Base-by-base conservation (phyloP, 2,329 filamentous ascomycete species). In the Elsinoe necatrix region DNA sequence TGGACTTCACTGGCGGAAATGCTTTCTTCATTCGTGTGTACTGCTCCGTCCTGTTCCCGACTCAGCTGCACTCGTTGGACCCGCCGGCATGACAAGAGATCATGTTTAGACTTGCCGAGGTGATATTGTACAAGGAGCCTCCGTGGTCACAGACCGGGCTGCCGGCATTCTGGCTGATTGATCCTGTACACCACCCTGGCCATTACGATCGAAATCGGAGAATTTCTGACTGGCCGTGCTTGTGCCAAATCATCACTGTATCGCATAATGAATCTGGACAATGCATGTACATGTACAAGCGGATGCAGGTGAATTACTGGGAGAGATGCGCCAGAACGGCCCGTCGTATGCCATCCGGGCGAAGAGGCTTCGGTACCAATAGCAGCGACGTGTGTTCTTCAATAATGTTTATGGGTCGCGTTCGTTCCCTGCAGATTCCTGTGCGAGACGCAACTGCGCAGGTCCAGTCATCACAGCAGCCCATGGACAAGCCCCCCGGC, bases 41-140 rank as follows among this genome's bases (percentile, higher is more conserved):
- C 14, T 52, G 7, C 29, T 52, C 48, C 48, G 31, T 37, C 48
- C 39, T 52, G 48, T 39, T 52, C 25, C 48, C 48, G 48, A 52
- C 16, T 51, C 20, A 39, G 4, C 16, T 29, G 18, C 20, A 25
- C 18, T 11, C 31, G n/a, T 52, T 18, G 34, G 29, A 9, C 31
- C 16, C 20, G 31, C 29, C 48, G 48, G 41, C 21, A 23, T 27
- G 41, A 39, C 18, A 39, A 29, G 11, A 21, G 29, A 23, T 14
- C 16, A 37, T 52, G 12, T 21, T 27, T 31, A 52, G 14, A 21
- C 29, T 23, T 52, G 31, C 48, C 29, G 27, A 34, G 25, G 45
- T 50, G 45, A 50, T 50, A 50, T 25, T 29, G 27, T 29, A 29
- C 27, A 29, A 50, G 16, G 4, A n/a, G 16, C 39, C 16, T 21